Evolutionary conservation across 805 yeast genomes (phyloP).

Genomic region (Suhomyces emberorum): DNA sequence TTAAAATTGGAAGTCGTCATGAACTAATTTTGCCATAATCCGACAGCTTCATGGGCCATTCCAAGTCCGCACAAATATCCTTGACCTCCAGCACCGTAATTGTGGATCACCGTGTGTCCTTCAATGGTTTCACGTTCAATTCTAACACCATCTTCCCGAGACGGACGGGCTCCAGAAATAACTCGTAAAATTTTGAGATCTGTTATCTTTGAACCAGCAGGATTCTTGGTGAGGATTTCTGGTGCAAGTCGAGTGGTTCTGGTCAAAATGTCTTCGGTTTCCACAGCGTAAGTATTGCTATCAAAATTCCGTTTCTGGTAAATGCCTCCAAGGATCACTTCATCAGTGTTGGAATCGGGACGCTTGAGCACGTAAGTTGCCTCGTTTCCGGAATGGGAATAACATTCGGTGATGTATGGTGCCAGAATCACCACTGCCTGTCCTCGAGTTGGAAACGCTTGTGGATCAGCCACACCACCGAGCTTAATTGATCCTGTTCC

Average conservation of each 20-base stretch:
- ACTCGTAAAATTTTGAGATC: slow-evolving; percentile 36
- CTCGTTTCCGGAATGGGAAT: slow-evolving; percentile 1
- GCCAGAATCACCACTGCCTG: slow-evolving; percentile 53
- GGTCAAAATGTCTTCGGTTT: slow-evolving; percentile 44
- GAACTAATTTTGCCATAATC: background rate
- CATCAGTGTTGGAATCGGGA: slow-evolving; percentile 46
- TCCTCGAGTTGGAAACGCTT: slow-evolving; percentile 55
- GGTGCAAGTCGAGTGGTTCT: slow-evolving; percentile 53
- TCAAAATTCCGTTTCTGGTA: slow-evolving; percentile 46
- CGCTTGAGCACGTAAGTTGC: slow-evolving; percentile 69
- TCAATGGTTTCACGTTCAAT: slow-evolving; percentile 29
- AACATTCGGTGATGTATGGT: background rate
- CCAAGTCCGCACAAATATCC: slow-evolving; percentile 39
- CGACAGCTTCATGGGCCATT: background rate
- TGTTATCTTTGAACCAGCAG: background rate
- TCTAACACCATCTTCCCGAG: slow-evolving; percentile 52
- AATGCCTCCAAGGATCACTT: slow-evolving; percentile 69
- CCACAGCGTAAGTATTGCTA: slow-evolving; percentile 37
- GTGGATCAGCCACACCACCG: slow-evolving; percentile 27
- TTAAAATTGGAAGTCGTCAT: too few relatives aligned
- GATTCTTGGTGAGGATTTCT: slow-evolving; percentile 37
- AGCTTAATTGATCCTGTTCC: slow-evolving; percentile 53
- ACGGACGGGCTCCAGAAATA: slow-evolving; percentile 70
- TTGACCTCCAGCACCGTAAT: slow-evolving; percentile 76
- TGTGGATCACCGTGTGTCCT: slow-evolving; percentile 42